Evolutionary conservation across 768 basidiomycete species (phyloP), one percentile per base, ranked within the genome.

Genomic region (Chalciporus piperatus): DNA sequence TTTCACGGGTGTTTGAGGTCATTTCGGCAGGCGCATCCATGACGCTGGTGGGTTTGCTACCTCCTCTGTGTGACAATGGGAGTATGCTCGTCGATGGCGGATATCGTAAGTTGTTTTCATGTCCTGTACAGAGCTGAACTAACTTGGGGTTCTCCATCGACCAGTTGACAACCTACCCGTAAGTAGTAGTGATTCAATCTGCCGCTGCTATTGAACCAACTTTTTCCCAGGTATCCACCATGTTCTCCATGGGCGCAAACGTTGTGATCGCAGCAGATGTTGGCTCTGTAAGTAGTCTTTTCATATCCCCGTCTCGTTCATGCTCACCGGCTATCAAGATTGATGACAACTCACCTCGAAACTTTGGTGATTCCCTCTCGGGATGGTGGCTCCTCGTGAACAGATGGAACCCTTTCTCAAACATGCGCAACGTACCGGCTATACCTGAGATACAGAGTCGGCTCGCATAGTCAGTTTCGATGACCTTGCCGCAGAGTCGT

Each of bases 331-430:
- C 41, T 27, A 43, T 20, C 65, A 92, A 64, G 82, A 77, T 95
- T 51, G 96, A 98, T 62, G 97, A 99, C 65, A 98, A 96, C 52
- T 91, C 91, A 2, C 94, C 96, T 0, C 80, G 97, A 47, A 87
- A 89, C 59, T 97, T 95, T 69, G 94, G 97, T 6, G 97, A 99
- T 61, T 86, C 90, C 1, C 79, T 99, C 3, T 97, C 94, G 3
- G 97, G 97, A 25, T 97, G 91, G 86, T 98, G 92, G 90, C 79
- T 98, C 16, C 73, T 98, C 46, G 65, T 98, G 54, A 98, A 97
- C 67, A 76, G 92, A 45, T 98, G 84, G 86, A 95, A 94, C 63
- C 93, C 93, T 0, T 94, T 94, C 65, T 89, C 89, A 6, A 82
- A 77, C 63, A 82, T 84, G 30, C 76, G 81, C 50, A 82, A 78